A percentile compares a stretch with the other conserved stretches of the same genome.
Evolutionary conservation across 2,329 filamentous ascomycete species (phyloP).

Genomic region (Pestalotiopsis sp.): DNA sequence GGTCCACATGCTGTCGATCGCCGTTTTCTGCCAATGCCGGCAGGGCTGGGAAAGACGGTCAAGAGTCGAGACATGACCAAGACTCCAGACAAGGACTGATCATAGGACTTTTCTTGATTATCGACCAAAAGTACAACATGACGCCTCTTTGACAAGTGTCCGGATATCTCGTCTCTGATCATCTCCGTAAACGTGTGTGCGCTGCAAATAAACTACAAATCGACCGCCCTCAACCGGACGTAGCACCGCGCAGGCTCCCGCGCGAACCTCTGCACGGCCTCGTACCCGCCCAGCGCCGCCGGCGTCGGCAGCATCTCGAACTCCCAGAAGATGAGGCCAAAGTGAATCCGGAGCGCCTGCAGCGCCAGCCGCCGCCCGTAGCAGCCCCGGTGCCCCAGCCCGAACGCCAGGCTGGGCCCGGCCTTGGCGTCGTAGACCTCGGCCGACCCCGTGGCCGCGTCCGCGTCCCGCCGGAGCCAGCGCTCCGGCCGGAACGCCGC

Average conservation of each 20-base stretch:
- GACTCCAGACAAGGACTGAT: not conserved
- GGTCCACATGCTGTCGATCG: not conserved
- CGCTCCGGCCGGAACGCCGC: slow-evolving; percentile 21
- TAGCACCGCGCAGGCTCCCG: slow-evolving; percentile 33
- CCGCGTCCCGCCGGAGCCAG: slow-evolving; percentile 18
- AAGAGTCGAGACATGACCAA: not conserved
- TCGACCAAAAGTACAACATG: not conserved
- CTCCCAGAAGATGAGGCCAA: slow-evolving; percentile 21
- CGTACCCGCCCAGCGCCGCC: slow-evolving; percentile 23
- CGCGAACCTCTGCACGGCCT: slow-evolving; percentile 32
- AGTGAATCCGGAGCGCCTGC: slow-evolving; percentile 19
- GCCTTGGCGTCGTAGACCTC: slow-evolving; percentile 16
- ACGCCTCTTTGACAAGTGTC: too few relatives aligned
- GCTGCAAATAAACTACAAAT: not conserved
- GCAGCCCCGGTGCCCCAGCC: slow-evolving; percentile 20
- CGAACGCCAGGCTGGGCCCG: slow-evolving; percentile 21
- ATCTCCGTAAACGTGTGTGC: too few relatives aligned
- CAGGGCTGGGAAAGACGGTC: not conserved
- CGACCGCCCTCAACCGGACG: slow-evolving; percentile 20
- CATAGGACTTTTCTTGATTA: not conserved
- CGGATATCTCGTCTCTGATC: too few relatives aligned
- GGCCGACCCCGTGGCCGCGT: not conserved
- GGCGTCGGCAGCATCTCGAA: slow-evolving; percentile 19
- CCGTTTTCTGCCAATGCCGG: not conserved
- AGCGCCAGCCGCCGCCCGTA: slow-evolving; percentile 21